These are phyloP conservation scores for Dioscorea cayenensis DNA, from an alignment of 116 monocot species.

Conservation along the genomic window DNA sequence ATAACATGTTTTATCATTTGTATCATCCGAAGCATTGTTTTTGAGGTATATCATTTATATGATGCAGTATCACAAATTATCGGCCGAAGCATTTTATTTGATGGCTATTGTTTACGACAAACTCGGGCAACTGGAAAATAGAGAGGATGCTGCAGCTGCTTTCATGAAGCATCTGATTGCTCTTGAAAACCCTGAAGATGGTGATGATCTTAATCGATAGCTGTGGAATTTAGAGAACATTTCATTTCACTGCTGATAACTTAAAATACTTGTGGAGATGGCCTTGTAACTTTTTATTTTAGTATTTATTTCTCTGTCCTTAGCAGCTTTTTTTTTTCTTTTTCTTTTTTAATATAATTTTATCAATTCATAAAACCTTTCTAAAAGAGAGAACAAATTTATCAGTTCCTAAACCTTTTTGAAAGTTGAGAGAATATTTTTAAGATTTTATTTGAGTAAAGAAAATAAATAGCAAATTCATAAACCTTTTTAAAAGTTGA, in stretches of 20 bases:
- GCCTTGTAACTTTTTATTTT: background rate
- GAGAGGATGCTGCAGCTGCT: constrained; percentile 70
- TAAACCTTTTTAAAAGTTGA: too few species aligned
- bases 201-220: constrained; percentile 29
- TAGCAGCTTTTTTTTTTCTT: background rate
- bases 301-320: background rate
- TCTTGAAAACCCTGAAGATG: constrained; percentile 41
- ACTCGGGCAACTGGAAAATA: constrained; percentile 51
- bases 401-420: too few species aligned
- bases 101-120: constrained; percentile 58
- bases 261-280: too few species aligned
- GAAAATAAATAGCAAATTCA: too few species aligned
- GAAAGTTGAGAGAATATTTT: too few species aligned
- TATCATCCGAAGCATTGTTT: too few species aligned
- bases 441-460: too few species aligned
- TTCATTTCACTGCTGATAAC: background rate
- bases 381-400: too few species aligned
- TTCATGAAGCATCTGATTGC: constrained; percentile 60
- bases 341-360: too few species aligned
- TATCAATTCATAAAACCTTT: too few species aligned
- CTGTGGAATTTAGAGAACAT: background rate
- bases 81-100: constrained; percentile 85
- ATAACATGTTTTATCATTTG: too few species aligned
- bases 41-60: background rate
- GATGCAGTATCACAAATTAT: constrained; percentile 82